Base-by-base conservation (phyloP, 208 protist species). In the Crithidia mellificae region DNA sequence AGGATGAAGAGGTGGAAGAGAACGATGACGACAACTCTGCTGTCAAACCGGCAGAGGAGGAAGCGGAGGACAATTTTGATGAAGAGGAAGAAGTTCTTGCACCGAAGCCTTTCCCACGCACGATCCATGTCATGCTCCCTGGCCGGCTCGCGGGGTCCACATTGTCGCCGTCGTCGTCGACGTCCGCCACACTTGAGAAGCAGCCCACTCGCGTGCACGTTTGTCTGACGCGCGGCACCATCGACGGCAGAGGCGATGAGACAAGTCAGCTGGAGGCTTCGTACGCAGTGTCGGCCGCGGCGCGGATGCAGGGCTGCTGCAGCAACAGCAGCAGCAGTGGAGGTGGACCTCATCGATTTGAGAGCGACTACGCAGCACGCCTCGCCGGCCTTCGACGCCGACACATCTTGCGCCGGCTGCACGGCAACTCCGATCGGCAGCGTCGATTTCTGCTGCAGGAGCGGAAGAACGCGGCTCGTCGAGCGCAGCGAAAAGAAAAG, bases 391-490 rank as follows among this genome's bases (percentile, higher is more conserved):
- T 77, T 22, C 61, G 63, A 14, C 65, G 64, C 12, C 70, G 72
- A 8, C 67, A 63, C 59, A 72, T 81, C 15, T 54, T 81, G 19
- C 76, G 76, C 9, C 68, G 68, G 29, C 68, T 81, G 29, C 63
- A 74, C 14, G 53, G 64, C 39, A 50, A 75, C 43, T 7, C 38
- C 19, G 63, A 68, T 1, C 19, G 54, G 17, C 63, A 57, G 46
- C 62, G 50, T 14, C 44, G 61, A 24, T 80, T 77, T 41, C 36
- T 76, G 8, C 12, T 52, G 15, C 20, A 56, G 41, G 72, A 71
- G 14, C 34, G 27, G 17, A 64, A 36, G 38, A 59, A 44, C 2
- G 53, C 64, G n/a, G 25, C 68, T 15, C 54, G 34, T 0, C 30
- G 52, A 8, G 46, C 24, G 46, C 30, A 58, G 22, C 39, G 32